Percentiles rank a stretch among this genome's conserved stretches.
Conservation (phyloP, 768 basidiomycete genomes). For the Phanerodontia chrysosporium region DNA sequence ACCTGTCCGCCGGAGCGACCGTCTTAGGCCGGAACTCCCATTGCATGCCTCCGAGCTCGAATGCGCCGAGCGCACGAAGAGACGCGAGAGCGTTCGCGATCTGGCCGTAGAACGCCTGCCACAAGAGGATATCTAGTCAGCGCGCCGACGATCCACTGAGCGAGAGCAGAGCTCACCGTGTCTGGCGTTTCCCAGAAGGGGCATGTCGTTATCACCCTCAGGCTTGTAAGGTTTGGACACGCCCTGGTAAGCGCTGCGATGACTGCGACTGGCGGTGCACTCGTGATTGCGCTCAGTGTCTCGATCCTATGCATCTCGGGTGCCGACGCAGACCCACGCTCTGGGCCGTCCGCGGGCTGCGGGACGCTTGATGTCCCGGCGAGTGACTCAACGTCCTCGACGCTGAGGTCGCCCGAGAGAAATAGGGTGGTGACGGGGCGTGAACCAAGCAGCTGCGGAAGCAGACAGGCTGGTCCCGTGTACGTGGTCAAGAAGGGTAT, state of each 20-base stretch:
- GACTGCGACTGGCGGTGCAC: constrained; percentile 51
- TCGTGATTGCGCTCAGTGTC: constrained; percentile 57
- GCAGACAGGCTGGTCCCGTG: constrained; percentile 54
- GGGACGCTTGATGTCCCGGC: constrained; percentile 37
- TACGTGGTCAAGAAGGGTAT: constrained; percentile 49
- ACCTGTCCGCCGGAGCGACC: constrained; percentile 9
- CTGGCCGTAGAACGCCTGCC: constrained; percentile 59
- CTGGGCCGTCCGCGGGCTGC: background rate
- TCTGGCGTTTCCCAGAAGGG: constrained; percentile 29
- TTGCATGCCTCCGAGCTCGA: constrained; percentile 74
- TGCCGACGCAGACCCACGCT: background rate
- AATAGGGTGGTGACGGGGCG: constrained; percentile 63
- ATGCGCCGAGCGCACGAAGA: constrained; percentile 57
- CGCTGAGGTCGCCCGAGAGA: constrained; percentile 56
- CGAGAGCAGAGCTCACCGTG: constrained; percentile 22
- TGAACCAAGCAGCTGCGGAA: constrained; percentile 55
- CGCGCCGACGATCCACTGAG: constrained; percentile 1
- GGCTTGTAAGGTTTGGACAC: constrained; percentile 59
- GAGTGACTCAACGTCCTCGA: constrained; percentile 50
- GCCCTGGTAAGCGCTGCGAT: constrained; percentile 51
- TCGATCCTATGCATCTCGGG: constrained; percentile 35
- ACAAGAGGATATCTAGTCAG: background rate
- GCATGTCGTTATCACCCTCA: constrained; percentile 53
- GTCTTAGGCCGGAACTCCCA: constrained; percentile 56
- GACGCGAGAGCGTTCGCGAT: constrained; percentile 54